Conservation (phyloP, 23 red algal genomes). For the Gracilaria domingensis region DNA sequence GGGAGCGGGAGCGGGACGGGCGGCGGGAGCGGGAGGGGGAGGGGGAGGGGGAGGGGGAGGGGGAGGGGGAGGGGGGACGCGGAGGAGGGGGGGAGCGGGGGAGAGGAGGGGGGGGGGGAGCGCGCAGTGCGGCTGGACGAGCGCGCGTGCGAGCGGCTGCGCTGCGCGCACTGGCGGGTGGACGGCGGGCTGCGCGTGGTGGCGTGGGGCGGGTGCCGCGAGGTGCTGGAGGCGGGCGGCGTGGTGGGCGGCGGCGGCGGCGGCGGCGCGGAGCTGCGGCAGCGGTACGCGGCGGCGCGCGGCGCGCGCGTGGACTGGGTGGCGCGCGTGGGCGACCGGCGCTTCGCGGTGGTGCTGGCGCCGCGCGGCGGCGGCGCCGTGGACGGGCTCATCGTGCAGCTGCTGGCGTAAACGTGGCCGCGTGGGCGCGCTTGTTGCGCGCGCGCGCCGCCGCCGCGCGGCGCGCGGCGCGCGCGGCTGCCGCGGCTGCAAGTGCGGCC, state of each 20-base stretch:
- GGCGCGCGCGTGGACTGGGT: constrained; percentile 45
- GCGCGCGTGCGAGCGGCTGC: background rate
- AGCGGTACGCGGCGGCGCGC: constrained; percentile 34
- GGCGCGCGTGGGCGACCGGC: background rate
- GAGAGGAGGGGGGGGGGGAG: background rate
- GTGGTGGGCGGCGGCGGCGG: background rate
- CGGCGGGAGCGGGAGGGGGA: background rate
- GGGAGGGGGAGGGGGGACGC: background rate
- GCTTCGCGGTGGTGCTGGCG: constrained; percentile 31
- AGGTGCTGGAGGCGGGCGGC: constrained; percentile 30
- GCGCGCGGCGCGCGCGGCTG: background rate
- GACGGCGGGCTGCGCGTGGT: constrained; percentile 29
- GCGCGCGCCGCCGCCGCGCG: background rate
- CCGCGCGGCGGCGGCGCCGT: background rate
- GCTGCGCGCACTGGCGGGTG: constrained; percentile 48
- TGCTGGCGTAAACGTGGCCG: background rate
- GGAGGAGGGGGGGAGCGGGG: background rate
- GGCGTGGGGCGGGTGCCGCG: constrained; percentile 28
- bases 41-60: background rate
- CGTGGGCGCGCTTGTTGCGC: background rate
- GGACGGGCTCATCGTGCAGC: constrained; percentile 10
- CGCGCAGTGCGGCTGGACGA: background rate
- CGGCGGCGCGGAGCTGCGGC: background rate
- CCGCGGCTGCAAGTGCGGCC: background rate
- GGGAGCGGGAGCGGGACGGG: constrained; percentile 3